Evolutionary conservation across 2,329 filamentous ascomycete genomes (phyloP).

Genomic region (Penicillium sp.): DNA sequence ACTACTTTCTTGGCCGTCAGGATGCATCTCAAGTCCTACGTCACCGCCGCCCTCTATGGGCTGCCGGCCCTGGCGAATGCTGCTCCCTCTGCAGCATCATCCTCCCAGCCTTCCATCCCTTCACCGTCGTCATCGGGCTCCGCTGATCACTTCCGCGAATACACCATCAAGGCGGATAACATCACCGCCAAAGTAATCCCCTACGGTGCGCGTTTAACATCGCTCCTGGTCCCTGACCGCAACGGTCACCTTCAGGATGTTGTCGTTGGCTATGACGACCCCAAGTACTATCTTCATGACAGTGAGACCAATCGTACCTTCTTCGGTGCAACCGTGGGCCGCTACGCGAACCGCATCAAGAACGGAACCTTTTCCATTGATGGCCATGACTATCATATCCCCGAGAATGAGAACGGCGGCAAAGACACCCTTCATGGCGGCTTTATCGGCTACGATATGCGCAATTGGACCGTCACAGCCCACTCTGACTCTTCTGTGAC

Average conservation of each 20-base stretch:
- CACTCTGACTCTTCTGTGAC: constrained; percentile 48
- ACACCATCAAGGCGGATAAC: constrained; percentile 51
- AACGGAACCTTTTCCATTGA: constrained; percentile 60
- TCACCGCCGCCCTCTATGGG: constrained; percentile 38
- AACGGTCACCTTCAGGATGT: constrained; percentile 55
- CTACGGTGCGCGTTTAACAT: constrained; percentile 53
- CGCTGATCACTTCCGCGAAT: constrained; percentile 44
- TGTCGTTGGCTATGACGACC: constrained; percentile 55
- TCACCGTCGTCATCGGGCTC: constrained; percentile 17
- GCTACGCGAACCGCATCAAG: constrained; percentile 61
- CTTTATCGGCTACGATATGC: constrained; percentile 51
- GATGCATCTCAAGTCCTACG: constrained; percentile 42
- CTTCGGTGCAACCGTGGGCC: constrained; percentile 54
- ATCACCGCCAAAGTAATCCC: constrained; percentile 55
- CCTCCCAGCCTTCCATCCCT: constrained; percentile 5
- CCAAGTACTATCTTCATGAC: constrained; percentile 49
- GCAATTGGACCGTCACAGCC: constrained; percentile 55
- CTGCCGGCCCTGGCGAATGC: constrained; percentile 34
- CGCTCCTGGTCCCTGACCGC: constrained; percentile 55
- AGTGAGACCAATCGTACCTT: constrained; percentile 52
- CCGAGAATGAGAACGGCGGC: constrained; percentile 57
- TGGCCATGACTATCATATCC: constrained; percentile 51
- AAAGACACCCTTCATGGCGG: constrained; percentile 58
- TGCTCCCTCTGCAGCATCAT: constrained; percentile 17
- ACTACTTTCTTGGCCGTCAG: constrained; percentile 33